Base-by-base conservation (phyloP, 2,329 filamentous ascomycete species). In the Chrysoporthe puriensis region DNA sequence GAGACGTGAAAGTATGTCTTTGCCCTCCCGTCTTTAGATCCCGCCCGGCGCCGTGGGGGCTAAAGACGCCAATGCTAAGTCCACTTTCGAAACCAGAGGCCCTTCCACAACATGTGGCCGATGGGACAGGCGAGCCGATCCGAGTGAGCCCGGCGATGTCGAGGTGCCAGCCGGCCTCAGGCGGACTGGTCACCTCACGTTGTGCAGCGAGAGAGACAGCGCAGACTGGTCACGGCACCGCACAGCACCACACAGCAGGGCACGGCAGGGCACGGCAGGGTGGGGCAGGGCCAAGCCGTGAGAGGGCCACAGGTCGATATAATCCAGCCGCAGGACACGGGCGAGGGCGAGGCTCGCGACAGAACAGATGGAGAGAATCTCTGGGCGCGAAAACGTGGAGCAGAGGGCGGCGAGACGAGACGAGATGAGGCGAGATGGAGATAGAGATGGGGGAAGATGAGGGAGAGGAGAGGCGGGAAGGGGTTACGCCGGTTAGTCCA, bases 91-190 rank as follows among this genome's bases (percentile, higher is more conserved):
- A 58, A 66, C 59, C 59, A 66, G 16, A 63, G 59, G 4, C 59
- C 59, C 58, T 66, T 48, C 65, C 65, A 66, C 59, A 63, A 63
- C 65, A 66, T 66, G 50, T 66, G 65, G 40, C n/a, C 36, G 57
- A 44, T 26, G 14, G 9, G 9, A 34, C 48, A 44, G 11, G 18
- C 14, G 59, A 18, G 9, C 34, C 14, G 58, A 26, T 18, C 54
- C 32, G 18, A 21, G n/a, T n/a, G n/a, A n/a, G n/a, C 9, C 18
- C 32, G 54, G 18, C 18, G 32, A 14, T 40, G 9, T 40, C 54
- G 50, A 54, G 50, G 50, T 13, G 26, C 50, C 50, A 32, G 50
- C 50, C 50, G 32, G 50, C 50, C 50, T 34, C 4, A 7, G 26
- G 50, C 50, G 50, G 21, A 4, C 26, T 34, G 50, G 32, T 34